phyloP scores from a whole-genome alignment of 495 filamentous ascomycete species.

The Articulospora tetracladia region DNA sequence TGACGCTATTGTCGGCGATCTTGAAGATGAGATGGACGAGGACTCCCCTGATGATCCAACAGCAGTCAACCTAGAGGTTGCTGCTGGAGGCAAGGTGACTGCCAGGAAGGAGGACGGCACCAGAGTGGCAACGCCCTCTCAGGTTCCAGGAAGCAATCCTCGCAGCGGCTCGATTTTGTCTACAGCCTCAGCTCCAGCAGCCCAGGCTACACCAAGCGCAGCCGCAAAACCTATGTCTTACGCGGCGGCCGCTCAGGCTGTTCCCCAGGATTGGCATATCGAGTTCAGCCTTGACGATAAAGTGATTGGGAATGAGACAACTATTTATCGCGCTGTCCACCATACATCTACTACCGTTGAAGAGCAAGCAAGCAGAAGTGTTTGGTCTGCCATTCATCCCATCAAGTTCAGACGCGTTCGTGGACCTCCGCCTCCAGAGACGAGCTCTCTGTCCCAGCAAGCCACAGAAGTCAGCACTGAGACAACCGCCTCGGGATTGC shows the following conservation, averaged over 20 bases:
- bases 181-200: constrained; percentile 33
- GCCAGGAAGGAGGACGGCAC: constrained; percentile 97
- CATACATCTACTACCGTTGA: constrained; percentile 60
- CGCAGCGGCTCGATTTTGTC: constrained; percentile 30
- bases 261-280: constrained; percentile 96
- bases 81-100: constrained; percentile 84
- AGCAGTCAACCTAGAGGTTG: constrained; percentile 91
- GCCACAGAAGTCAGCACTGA: constrained; percentile 42
- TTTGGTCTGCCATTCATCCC: constrained; percentile 87
- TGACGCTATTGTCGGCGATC: constrained; percentile 83
- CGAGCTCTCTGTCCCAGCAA: constrained; percentile 54
- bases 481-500: constrained; percentile 54
- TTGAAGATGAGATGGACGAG: constrained; percentile 85
- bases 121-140: constrained; percentile 79
- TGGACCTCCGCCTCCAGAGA: constrained; percentile 83
- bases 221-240: constrained; percentile 64
- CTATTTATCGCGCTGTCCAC: constrained; percentile 93
- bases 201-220: constrained; percentile 43
- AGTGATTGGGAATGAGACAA: constrained; percentile 84
- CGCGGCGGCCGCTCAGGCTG: constrained; percentile 71
- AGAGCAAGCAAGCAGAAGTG: constrained; percentile 65
- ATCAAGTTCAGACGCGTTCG: constrained; percentile 87
- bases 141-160: constrained; percentile 43
- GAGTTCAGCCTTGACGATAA: constrained; percentile 89
- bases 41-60: constrained; percentile 69